Base-by-base conservation (phyloP, 2,329 filamentous ascomycete species). In the Zymoseptoria ardabiliae region DNA sequence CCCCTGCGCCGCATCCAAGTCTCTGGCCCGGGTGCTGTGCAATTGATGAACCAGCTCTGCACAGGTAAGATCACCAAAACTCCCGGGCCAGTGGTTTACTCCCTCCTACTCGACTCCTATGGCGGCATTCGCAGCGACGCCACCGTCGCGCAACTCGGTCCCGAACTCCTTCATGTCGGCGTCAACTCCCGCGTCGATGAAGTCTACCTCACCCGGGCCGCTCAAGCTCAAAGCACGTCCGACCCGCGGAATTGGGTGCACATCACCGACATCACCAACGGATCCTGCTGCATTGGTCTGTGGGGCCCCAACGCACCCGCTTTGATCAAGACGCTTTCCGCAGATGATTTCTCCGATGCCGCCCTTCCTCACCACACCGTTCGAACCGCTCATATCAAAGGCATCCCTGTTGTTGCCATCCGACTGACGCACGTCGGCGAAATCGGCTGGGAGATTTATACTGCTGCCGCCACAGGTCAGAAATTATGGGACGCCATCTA, bases 381-480 rank as follows among this genome's bases (percentile, higher is more conserved):
- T 52, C 83, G 81, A 71, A 73, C 72, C 19, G 76, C 77, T 0
- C 75, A 70, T 58, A 76, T 87, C 54, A 75, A 74, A 7, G 81
- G 83, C 0, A 77, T 87, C 13, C 84, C 85, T 0, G 82, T 85
- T 2, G 80, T 76, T 0, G 77, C 76, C 0, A 78, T 85, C 65
- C 77, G 82, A 2, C 76, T 84, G 45, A 86, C 84, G 0, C 84
- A 82, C 55, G 81, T 87, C 3, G 84, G 85, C 5, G 84, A 87
- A 64, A 72, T 77, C 0, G 84, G 85, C 1, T 87, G 83, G 82
- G 84, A 87, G 67, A 78, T 87, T 20, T 82, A 85, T 60, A 78
- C 83, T 1, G 84, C 76, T 35, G 81, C 84, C 0, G 84, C 86
- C 23, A 78, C 81, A 49, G 84, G 84, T 0, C 77, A 78, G 11